These are phyloP conservation scores for Cyanidiococcus yangmingshanensis DNA, from an alignment of 23 red algal species.

Conservation along the genomic window DNA sequence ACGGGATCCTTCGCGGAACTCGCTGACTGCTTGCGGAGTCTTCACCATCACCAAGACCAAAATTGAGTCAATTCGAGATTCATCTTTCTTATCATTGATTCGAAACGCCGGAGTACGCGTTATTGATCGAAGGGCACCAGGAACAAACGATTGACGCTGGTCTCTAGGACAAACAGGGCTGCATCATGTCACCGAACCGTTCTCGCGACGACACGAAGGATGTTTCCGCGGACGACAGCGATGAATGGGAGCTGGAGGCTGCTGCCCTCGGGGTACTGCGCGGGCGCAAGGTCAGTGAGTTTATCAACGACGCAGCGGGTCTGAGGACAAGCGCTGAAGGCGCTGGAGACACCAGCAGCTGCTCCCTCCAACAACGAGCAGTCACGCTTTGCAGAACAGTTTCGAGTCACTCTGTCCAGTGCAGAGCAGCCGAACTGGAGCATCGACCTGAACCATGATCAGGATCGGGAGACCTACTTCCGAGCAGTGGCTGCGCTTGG, in stretches of 20 bases:
- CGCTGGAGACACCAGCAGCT: not conserved
- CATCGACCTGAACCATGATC: not conserved
- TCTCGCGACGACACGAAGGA: too few relatives aligned
- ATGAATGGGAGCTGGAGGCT: not conserved
- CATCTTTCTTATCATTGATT: too few relatives aligned
- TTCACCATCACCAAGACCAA: too few relatives aligned
- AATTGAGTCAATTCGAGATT: too few relatives aligned
- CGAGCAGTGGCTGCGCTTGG: not conserved
- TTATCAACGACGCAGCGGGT: not conserved
- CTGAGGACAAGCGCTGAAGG: not conserved
- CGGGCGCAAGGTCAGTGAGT: not conserved
- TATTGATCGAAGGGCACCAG: too few relatives aligned
- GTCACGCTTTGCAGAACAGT: not conserved
- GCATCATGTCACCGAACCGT: too few relatives aligned
- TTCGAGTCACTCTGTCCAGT: not conserved
- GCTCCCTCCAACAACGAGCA: not conserved
- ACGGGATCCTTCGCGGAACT: too few relatives aligned
- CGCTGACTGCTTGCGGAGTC: too few relatives aligned
- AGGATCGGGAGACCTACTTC: not conserved
- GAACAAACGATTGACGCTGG: too few relatives aligned
- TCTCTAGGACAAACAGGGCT: too few relatives aligned
- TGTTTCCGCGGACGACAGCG: not conserved
- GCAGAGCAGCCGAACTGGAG: not conserved
- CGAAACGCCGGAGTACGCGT: too few relatives aligned
- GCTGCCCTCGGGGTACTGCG: not conserved